Evolutionary conservation across 306 rosid genomes (phyloP).

Genomic region (Calophaca sinica): DNA sequence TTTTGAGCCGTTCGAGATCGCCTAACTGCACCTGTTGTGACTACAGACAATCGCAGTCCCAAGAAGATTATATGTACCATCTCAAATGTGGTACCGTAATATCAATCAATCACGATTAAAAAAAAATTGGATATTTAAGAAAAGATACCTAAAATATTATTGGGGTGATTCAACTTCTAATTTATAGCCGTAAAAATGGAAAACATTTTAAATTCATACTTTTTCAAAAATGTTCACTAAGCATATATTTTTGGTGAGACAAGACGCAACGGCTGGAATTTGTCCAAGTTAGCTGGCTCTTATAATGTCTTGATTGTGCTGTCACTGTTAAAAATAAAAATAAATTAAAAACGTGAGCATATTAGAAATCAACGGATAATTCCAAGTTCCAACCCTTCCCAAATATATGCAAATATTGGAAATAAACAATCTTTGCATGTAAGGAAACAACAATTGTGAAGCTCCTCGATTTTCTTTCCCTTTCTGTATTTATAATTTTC

Average conservation of each 20-base stretch:
- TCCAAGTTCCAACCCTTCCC: neutral
- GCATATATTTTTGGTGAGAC: conserved; percentile 19
- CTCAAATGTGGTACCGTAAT: conserved; percentile 1
- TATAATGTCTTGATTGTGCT: conserved; percentile 10
- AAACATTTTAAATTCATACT: neutral
- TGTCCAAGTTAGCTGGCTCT: conserved; percentile 25
- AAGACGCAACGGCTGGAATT: neutral
- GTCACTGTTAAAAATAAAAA: neutral
- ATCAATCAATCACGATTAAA: neutral
- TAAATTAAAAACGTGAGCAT: neutral
- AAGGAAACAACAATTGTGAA: conserved; percentile 23
- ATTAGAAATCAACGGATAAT: conserved; percentile 14
- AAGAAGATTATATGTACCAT: conserved; percentile 5
- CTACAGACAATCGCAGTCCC: too few species aligned
- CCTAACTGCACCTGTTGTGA: too few species aligned
- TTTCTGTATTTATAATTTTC: neutral
- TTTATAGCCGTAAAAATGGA: conserved; percentile 22
- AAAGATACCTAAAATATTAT: conserved; percentile 7
- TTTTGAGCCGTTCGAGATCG: too few species aligned
- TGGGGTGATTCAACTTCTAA: neutral
- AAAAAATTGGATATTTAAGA: neutral
- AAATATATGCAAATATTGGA: conserved; percentile 9
- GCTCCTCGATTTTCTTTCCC: neutral
- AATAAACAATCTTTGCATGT: conserved; percentile 13
- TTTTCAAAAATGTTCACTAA: neutral